Base-by-base conservation (phyloP, 1,139 yeast genomes). In the Saccharomyces hybrid region DNA sequence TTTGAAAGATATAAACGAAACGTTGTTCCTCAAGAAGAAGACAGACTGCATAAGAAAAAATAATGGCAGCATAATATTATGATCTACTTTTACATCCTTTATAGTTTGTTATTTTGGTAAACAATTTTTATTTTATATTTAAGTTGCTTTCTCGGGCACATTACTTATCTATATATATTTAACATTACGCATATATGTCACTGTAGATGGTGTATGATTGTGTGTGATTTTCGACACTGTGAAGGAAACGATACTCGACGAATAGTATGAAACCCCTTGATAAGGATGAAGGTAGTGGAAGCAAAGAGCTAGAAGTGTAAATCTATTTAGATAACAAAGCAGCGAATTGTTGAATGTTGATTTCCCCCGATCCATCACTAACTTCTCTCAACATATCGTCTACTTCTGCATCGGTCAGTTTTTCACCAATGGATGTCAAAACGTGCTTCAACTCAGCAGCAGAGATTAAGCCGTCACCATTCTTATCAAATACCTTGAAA, bases 361-460 rank as follows among this genome's bases (percentile, higher is more conserved):
- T 93, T 73, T 88, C 96, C 55, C 98, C 98, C 64, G 93, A 96
- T 60, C 95, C 91, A 72, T 91, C 93, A 62, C 93, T 86, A 56
- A 97, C 98, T 70, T 93, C 99, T 69, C 87, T 83, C 69, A 93
- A 82, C 97, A 93, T 93, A 73, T 89, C 96, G 65, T 89, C 95
- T 54, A 95, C 96, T 73, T 93, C 99, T 53, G 91, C 95, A 64
- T 93, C 98, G 34, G 96, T 84, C 66, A 93, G 80, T 72, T 88
- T 89, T 73, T 93, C 99, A 62, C 99, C 99, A 70, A 95, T 90
- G 11, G 97, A 88, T 48, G 97, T 91, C 75, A 93, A 83, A 50
- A 93, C 98, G 71, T 91, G 96, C 74, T 95, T 86, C 71, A 93
- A 82, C 76, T 93, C 99, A 59, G 96, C 95, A 56, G 96, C 93